Percentiles rank a stretch among this genome's conserved stretches.
Conservation (phyloP, 2,329 filamentous ascomycete species). For the Sphaceloma murrayae region DNA sequence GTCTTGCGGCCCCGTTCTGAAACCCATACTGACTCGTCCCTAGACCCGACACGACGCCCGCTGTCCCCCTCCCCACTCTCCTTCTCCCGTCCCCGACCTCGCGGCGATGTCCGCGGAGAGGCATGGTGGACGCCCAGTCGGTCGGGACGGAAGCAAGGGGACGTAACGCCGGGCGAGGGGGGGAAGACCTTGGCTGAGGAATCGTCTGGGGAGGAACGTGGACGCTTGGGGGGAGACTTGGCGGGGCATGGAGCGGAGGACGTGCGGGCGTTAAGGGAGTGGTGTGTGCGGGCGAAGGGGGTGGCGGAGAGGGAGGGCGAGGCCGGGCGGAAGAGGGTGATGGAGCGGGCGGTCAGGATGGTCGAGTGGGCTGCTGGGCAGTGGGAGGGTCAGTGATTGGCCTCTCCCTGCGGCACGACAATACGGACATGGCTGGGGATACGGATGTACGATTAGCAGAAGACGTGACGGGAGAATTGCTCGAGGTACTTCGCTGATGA, state of each 20-base stretch:
- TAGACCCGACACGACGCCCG: too few relatives aligned
- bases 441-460: not conserved
- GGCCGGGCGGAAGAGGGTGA: not conserved
- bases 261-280: not conserved
- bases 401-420: too few relatives aligned
- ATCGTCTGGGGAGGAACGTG: not conserved
- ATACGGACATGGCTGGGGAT: not conserved
- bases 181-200: too few relatives aligned
- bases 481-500: too few relatives aligned
- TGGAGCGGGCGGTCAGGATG: slow-evolving; percentile 5
- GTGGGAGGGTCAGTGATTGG: not conserved
- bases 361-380: slow-evolving; percentile 6
- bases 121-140: not conserved
- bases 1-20: not conserved
- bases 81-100: slow-evolving; percentile 22
- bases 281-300: slow-evolving; percentile 3
- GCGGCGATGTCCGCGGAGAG: not conserved
- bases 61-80: slow-evolving; percentile 23
- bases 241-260: not conserved
- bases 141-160: not conserved
- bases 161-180: not conserved
- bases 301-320: not conserved
- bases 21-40: not conserved
- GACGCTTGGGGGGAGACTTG: not conserved
- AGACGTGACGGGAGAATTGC: not conserved